A percentile compares a stretch with the other conserved stretches of the same genome.
phyloP scores from a whole-genome alignment of 2,329 filamentous ascomycete species.

The Colletotrichum cuscutae region DNA sequence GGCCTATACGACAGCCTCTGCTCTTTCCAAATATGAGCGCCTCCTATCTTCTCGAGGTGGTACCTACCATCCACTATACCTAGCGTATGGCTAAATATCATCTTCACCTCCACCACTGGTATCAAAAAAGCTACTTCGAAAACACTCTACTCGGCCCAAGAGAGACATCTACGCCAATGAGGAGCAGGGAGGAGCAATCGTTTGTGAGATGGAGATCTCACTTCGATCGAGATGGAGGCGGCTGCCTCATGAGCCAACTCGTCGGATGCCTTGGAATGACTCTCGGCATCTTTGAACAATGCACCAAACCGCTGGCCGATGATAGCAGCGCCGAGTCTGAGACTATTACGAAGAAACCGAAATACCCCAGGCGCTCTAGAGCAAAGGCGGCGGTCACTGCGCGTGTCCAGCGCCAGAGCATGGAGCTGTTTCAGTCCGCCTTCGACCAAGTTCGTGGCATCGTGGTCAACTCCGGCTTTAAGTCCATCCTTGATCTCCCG shows the following conservation, averaged over 20 bases:
- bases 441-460: conserved; percentile 37
- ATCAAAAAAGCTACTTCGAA: background rate
- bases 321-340: background rate
- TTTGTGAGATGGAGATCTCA: background rate
- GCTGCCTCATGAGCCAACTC: background rate
- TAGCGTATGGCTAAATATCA: background rate
- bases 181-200: background rate
- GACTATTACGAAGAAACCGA: background rate
- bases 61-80: background rate
- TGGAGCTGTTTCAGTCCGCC: conserved; percentile 35
- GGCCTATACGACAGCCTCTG: background rate
- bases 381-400: background rate
- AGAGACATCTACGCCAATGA: background rate
- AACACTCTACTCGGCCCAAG: background rate
- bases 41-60: background rate
- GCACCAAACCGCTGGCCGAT: background rate
- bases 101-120: background rate
- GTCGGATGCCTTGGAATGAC: conserved; percentile 10
- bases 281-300: conserved; percentile 18
- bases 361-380: conserved; percentile 11
- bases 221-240: conserved; percentile 1
- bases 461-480: conserved; percentile 16
- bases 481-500: conserved; percentile 28
- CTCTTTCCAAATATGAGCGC: background rate
- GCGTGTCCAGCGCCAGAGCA: conserved; percentile 4